A percentile compares a stretch with the other conserved stretches of the same genome.
Evolutionary conservation across 805 yeast genomes (phyloP).

Genomic region (Yarrowia sp.): DNA sequence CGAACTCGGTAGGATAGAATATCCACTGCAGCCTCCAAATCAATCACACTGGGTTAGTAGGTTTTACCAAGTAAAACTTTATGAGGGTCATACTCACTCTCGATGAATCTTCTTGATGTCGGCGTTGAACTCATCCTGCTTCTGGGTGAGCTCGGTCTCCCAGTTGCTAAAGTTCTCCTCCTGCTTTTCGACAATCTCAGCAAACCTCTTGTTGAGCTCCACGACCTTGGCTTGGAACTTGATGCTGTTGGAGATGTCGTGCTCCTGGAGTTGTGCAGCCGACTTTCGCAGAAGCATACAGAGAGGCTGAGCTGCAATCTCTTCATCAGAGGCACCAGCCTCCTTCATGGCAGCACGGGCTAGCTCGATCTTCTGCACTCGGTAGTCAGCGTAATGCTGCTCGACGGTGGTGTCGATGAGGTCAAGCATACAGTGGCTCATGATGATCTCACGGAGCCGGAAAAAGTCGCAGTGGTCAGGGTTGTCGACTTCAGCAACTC

Average conservation of each 20-base stretch:
- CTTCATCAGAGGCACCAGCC: conserved; percentile 83
- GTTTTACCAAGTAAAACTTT: no score
- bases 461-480: conserved; percentile 48
- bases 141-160: conserved; percentile 71
- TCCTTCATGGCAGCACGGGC: conserved; percentile 81
- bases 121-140: conserved; percentile 42
- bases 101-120: conserved; percentile 40
- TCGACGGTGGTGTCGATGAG: conserved; percentile 82
- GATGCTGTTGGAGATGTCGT: conserved; percentile 58
- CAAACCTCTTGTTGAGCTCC: conserved; percentile 81
- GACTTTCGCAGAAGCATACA: conserved; percentile 39
- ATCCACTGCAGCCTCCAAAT: conserved; percentile 32
- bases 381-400: conserved; percentile 74
- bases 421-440: conserved; percentile 79
- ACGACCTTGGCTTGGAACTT: conserved; percentile 85
- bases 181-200: conserved; percentile 86
- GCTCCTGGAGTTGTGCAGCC: conserved; percentile 49
- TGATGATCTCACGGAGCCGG: conserved; percentile 65
- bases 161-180: conserved; percentile 91
- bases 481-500: conserved; percentile 55
- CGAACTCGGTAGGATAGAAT: conserved; percentile 31
- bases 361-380: conserved; percentile 84
- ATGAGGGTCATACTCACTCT: conserved; percentile 15
- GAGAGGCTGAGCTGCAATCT: conserved; percentile 48
- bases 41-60: conserved; percentile 31